These are phyloP conservation scores for Euphorbia corollata DNA, from an alignment of 441 rosid species.

Conservation along the genomic window DNA sequence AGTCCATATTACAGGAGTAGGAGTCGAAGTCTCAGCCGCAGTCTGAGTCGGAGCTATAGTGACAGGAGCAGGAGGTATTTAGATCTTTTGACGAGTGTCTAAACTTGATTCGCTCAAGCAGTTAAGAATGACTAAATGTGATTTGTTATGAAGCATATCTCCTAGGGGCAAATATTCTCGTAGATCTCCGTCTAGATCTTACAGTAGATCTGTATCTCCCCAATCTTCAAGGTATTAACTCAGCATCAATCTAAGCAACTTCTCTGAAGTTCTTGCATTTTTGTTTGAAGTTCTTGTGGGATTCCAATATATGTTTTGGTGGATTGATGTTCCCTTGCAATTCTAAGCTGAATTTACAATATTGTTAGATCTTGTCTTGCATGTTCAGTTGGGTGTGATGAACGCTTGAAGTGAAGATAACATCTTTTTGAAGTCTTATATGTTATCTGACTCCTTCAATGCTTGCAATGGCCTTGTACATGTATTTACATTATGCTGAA, in stretches of 20 bases:
- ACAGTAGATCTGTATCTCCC: slow-evolving; percentile 46
- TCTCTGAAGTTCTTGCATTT: too few relatives aligned
- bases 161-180: slow-evolving; percentile 30
- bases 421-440: neutral
- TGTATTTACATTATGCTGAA: neutral
- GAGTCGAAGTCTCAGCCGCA: slow-evolving; percentile 41
- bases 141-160: slow-evolving; percentile 42
- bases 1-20: slow-evolving; percentile 38
- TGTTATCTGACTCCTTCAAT: neutral
- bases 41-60: slow-evolving; percentile 50
- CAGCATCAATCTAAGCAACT: neutral
- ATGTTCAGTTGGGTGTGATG: neutral
- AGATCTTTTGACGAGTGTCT: slow-evolving; percentile 1
- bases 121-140: slow-evolving; percentile 7
- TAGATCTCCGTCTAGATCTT: slow-evolving; percentile 36
- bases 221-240: slow-evolving; percentile 52
- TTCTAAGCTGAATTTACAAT: neutral
- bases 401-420: neutral
- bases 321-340: neutral
- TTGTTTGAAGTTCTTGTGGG: neutral
- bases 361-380: neutral
- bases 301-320: neutral
- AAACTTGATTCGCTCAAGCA: neutral
- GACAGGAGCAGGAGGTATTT: slow-evolving; percentile 53
- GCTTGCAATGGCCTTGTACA: neutral